These are phyloP conservation scores for Pestalotiopsis sp. DNA, from an alignment of 2,329 filamentous ascomycete genomes.

Conservation along the genomic window DNA sequence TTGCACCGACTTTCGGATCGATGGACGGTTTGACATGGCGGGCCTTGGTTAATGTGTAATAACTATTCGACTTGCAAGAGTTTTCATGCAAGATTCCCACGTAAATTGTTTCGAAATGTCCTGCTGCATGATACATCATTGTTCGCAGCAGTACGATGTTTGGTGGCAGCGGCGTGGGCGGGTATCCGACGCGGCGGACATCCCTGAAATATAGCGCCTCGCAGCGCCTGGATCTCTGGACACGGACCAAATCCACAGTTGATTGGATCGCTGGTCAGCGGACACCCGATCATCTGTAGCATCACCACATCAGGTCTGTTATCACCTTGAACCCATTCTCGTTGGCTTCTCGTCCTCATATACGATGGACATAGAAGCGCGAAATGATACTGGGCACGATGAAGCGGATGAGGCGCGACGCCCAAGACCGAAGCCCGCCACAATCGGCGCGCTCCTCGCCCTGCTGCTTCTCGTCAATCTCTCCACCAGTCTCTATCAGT, in stretches of 20 bases:
- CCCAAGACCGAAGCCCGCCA: conserved; percentile 1
- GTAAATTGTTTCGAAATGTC: no score
- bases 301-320: no score
- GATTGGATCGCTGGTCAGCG: not conserved
- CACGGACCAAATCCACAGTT: not conserved
- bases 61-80: no score
- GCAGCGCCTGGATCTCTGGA: not conserved
- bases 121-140: no score
- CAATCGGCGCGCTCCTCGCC: conserved; percentile 34
- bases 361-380: not conserved
- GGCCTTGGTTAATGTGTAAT: no score
- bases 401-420: not conserved
- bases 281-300: not conserved
- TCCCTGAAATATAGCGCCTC: not conserved
- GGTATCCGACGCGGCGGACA: not conserved
- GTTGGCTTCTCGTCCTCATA: no score
- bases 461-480: conserved; percentile 50
- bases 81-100: no score
- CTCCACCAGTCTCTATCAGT: conserved; percentile 49
- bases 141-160: no score
- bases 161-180: no score
- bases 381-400: not conserved
- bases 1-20: no score
- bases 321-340: no score
- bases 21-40: no score